phyloP scores from a whole-genome alignment of 345 rosid genomes.

The Microthlaspi erraticum region DNA sequence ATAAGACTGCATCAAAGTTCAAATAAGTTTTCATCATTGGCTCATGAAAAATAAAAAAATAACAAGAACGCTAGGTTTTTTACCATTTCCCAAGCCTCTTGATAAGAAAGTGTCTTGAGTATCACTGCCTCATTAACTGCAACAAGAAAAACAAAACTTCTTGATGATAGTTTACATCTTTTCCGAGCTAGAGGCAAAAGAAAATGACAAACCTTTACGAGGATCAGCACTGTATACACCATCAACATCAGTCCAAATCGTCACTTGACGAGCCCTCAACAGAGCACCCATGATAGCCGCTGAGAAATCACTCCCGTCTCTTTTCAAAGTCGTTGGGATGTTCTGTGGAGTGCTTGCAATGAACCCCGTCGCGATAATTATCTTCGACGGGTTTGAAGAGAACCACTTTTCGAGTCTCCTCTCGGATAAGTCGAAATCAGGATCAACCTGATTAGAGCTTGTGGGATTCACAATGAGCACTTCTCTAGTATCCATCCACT shows the following conservation, averaged over 20 bases:
- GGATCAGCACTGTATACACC: slow-evolving; percentile 99
- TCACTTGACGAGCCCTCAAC: slow-evolving; percentile 78
- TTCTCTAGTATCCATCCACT: slow-evolving; percentile 99
- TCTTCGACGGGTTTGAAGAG: slow-evolving; percentile 62
- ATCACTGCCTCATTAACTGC: slow-evolving; percentile 98
- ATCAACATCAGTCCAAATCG: slow-evolving; percentile 99
- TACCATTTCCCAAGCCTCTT: slow-evolving; percentile 99
- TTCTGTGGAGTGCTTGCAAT: slow-evolving; percentile 95
- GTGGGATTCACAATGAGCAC: slow-evolving; percentile 91
- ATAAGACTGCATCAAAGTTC: slow-evolving; percentile 79
- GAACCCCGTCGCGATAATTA: slow-evolving; percentile 92
- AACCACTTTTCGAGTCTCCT: slow-evolving; percentile 83
- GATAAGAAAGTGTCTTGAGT: slow-evolving; percentile 83
- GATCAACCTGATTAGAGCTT: slow-evolving; percentile 93
- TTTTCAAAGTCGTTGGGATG: slow-evolving; percentile 95
- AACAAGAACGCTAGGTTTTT: slow-evolving; percentile 46
- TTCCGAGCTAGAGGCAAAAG: background rate
- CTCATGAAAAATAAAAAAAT: slow-evolving; percentile 23
- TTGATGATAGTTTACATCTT: background rate
- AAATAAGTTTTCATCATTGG: slow-evolving; percentile 34
- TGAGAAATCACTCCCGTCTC: slow-evolving; percentile 99
- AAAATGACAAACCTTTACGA: slow-evolving; percentile 70
- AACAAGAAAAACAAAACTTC: slow-evolving; percentile 32
- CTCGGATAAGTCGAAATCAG: slow-evolving; percentile 81
- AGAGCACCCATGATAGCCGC: slow-evolving; percentile 98